Base-by-base conservation (phyloP, 352 stramenopile genomes). In the Pythium oligandrum region DNA sequence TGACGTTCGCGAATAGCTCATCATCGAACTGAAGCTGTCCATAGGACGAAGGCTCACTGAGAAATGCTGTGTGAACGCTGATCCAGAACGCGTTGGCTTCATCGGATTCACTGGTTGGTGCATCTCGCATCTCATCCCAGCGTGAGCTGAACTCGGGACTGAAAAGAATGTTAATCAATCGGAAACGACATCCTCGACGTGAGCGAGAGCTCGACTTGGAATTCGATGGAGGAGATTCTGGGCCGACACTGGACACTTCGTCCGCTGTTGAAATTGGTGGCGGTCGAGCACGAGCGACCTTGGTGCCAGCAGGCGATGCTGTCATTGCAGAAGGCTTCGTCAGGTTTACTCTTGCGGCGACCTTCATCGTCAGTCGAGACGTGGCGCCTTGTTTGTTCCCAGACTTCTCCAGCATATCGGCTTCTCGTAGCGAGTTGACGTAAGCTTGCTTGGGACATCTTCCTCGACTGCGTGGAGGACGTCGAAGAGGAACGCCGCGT, bases 81-180 rank as follows among this genome's bases (percentile, higher is more conserved):
- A 69, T 49, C 78, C 78, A 88, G 30, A 88, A 69, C 44, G 57
- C 32, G 46, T 76, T 82, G 49, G 83, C 63, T 12, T 65, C 55
- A 30, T n/a, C 57, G 37, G 6, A 51, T 36, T 30, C 34, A 40
- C 9, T n/a, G 31, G 54, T 44, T 6, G 40, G 45, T 9, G 34
- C 34, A 37, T 61, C 60, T 26, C 17, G 17, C 71, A 86, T 85
- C 33, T 84, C 73, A 17, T 37, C 33, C 78, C 78, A 88, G 4
- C 75, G 73, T 4, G 50, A 48, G 44, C 70, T 75, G 42, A 85
- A 88, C 6, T 76, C 64, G 36, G 73, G 69, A 56, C 71, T 86
- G 31, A 86, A 57, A 39, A 88, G 59, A 40, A 83, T 71, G 49
- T 88, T 88, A 35, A 88, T 82, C 10, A 88, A 61, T 37, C 78